phyloP scores from a whole-genome alignment of 2,329 filamentous ascomycete genomes.

The Cadophora gregata region DNA sequence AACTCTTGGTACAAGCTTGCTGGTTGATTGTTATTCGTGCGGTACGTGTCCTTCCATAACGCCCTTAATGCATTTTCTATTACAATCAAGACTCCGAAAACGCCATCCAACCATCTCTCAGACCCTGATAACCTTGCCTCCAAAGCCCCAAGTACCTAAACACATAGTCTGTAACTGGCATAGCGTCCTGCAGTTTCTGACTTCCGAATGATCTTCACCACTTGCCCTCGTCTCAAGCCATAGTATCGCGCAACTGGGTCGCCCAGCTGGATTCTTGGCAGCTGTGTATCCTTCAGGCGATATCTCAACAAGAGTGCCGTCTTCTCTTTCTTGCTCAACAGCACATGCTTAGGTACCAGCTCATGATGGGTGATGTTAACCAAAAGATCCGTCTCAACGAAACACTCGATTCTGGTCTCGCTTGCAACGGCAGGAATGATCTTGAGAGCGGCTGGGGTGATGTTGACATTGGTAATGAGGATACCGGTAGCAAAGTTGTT shows the following conservation, averaged over 20 bases:
- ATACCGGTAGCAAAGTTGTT: conserved; percentile 90
- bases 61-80: conserved; percentile 30
- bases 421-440: conserved; percentile 79
- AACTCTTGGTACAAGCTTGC: conserved; percentile 28
- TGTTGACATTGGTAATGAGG: conserved; percentile 81
- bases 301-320: conserved; percentile 83
- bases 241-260: conserved; percentile 94
- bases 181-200: conserved; percentile 96
- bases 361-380: conserved; percentile 99
- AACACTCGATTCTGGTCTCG: conserved; percentile 86
- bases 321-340: conserved; percentile 92
- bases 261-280: conserved; percentile 88
- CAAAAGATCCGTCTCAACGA: conserved; percentile 92
- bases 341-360: conserved; percentile 89
- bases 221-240: conserved; percentile 87
- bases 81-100: conserved; percentile 22
- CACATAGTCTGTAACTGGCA: conserved; percentile 84
- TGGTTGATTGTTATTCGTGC: conserved; percentile 25
- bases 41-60: conserved; percentile 31
- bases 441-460: conserved; percentile 88
- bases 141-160: conserved; percentile 49
- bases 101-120: conserved; percentile 20
- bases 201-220: conserved; percentile 97
- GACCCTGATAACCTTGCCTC: not conserved
- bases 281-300: conserved; percentile 94